These are phyloP conservation scores for Apiospora koreana DNA, from an alignment of 2,329 filamentous ascomycete species.

Conservation along the genomic window DNA sequence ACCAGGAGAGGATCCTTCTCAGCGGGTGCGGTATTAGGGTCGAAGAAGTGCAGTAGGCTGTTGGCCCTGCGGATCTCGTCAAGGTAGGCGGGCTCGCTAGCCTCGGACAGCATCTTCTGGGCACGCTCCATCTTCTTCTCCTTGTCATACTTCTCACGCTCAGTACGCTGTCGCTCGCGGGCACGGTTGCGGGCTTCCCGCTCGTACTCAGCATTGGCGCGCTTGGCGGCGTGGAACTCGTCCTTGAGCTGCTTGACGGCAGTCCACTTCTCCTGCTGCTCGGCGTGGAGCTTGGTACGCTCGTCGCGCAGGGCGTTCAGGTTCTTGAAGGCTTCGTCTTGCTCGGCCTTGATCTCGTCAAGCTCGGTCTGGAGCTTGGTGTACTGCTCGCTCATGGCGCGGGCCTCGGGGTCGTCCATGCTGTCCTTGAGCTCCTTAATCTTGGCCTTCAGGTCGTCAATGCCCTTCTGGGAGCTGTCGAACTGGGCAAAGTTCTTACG, in stretches of 20 bases:
- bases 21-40: conserved; percentile 64
- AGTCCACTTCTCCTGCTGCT: conserved; percentile 84
- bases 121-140: conserved; percentile 76
- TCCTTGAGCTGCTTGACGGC: conserved; percentile 88
- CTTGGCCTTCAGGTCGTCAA: conserved; percentile 83
- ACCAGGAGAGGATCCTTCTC: conserved; percentile 68
- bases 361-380: conserved; percentile 83
- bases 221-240: conserved; percentile 78
- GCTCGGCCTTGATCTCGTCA: conserved; percentile 86
- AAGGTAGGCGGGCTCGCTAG: conserved; percentile 82
- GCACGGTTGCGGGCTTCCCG: conserved; percentile 76
- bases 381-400: conserved; percentile 85
- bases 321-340: conserved; percentile 88
- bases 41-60: conserved; percentile 87
- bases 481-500: conserved; percentile 89
- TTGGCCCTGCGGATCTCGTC: conserved; percentile 91
- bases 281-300: conserved; percentile 76
- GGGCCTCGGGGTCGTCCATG: conserved; percentile 88
- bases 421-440: conserved; percentile 87
- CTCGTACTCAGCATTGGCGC: conserved; percentile 82
- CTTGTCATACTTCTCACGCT: conserved; percentile 73
- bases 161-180: conserved; percentile 77
- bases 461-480: conserved; percentile 83
- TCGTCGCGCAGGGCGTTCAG: conserved; percentile 83
- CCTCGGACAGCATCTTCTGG: conserved; percentile 75